A percentile compares a stretch with the other conserved stretches of the same genome.
These are phyloP conservation scores for Vigna hirtella DNA, from an alignment of 306 rosid species.

Conservation along the genomic window DNA sequence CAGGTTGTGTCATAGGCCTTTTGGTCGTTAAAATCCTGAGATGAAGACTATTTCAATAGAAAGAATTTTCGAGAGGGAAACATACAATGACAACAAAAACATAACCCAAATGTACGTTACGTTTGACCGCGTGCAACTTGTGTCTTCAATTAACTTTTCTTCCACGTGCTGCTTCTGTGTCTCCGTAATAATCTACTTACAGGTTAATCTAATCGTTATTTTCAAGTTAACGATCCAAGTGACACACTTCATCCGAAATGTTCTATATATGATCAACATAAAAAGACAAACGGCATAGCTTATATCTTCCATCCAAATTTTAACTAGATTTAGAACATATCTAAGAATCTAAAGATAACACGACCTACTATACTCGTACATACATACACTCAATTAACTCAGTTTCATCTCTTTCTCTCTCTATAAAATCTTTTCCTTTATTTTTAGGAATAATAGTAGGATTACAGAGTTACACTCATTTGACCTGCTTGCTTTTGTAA, in stretches of 20 bases:
- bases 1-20: not conserved
- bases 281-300: not conserved
- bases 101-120: not conserved
- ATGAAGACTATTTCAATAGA: not conserved
- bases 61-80: slow-evolving; percentile 4
- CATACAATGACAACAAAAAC: slow-evolving; percentile 13
- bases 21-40: slow-evolving; percentile 23
- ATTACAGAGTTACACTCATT: too few relatives aligned
- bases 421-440: not conserved
- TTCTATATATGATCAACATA: too few relatives aligned
- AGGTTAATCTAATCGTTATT: not conserved
- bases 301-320: not conserved
- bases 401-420: not conserved
- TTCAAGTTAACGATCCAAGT: not conserved
- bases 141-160: slow-evolving; percentile 2
- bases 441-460: too few relatives aligned
- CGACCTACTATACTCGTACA: not conserved
- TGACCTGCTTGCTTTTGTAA: too few relatives aligned
- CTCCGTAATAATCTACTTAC: not conserved
- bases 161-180: slow-evolving; percentile 2
- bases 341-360: not conserved
- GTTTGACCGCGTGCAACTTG: not conserved
- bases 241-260: not conserved
- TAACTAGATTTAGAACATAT: not conserved
- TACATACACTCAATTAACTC: not conserved